Evolutionary conservation across 2,329 filamentous ascomycete species (phyloP), one percentile per base, ranked within the genome.

Genomic region (Emydomyces testavorans): DNA sequence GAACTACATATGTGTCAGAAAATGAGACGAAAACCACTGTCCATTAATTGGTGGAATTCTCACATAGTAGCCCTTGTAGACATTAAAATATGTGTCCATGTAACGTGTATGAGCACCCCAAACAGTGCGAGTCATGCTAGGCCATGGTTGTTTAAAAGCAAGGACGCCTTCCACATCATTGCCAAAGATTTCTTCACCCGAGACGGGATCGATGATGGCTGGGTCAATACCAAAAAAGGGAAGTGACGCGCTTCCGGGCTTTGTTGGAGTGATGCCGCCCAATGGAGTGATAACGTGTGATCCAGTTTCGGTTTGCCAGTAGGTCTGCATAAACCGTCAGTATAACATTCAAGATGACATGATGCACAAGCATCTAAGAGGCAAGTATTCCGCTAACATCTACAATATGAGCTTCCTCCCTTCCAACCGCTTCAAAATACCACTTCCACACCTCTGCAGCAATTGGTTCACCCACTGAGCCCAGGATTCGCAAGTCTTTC

Each of bases 291-390:
- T 96, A 60, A 94, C 88, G 68, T 98, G 82, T 54, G 86, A 96
- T 49, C 92, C 92, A 1, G 92, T 98, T 74, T 98, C 92, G 46
- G 92, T 98, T 78, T 98, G 92, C 92, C 92, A 98, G 77, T 98
- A 98, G 46, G 92, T 98, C 87, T 94, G 63, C 45, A 50, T 38
- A 20, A n/a, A 18, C 4, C 5, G 11, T 41, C 11, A 29, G 8
- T 29, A 28, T 5, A 8, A 16, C 15, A 38, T 16, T 16, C 16
- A 29, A 32, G 21, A 46, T 6, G 18, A 24, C 6, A 35, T 40
- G 46, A 5, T 31, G 29, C n/a, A 31, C 26, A 11, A 11, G 11
- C 6, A 4, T 32, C 15, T n/a, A 39, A 20, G 42, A 15, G n/a
- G 16, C n/a, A 23, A 21, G 18, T 31, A n/a, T 23, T 34, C 36